These are phyloP conservation scores for Domatiomyces globalis DNA, from an alignment of 2,329 filamentous ascomycete genomes.

Conservation along the genomic window DNA sequence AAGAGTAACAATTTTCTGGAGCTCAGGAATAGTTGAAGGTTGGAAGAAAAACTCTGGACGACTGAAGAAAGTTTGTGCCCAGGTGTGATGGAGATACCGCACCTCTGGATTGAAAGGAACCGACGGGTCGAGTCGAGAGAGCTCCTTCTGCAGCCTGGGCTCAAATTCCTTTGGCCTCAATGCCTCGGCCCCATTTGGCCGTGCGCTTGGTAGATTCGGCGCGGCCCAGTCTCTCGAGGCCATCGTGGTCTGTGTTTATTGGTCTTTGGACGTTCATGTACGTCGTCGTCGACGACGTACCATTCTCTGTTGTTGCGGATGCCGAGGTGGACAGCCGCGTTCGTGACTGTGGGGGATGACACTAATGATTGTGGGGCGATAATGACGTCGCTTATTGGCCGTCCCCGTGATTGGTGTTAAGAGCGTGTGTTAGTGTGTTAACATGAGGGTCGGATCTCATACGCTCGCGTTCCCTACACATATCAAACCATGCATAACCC, in stretches of 20 bases:
- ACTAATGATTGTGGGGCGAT: background rate
- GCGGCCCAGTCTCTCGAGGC: slow-evolving; percentile 13
- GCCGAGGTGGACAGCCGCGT: no score
- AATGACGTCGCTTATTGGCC: background rate
- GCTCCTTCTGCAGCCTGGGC: slow-evolving; percentile 38
- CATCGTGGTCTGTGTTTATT: background rate
- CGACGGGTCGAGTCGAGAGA: slow-evolving; percentile 43
- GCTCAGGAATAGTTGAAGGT: slow-evolving; percentile 62
- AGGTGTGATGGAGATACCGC: slow-evolving; percentile 71
- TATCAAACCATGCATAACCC: no score
- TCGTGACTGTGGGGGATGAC: background rate
- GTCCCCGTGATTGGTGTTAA: no score
- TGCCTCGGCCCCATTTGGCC: slow-evolving; percentile 12
- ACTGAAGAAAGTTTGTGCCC: slow-evolving; percentile 85
- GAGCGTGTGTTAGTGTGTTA: background rate
- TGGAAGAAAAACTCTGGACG: slow-evolving; percentile 83
- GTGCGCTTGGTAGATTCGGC: slow-evolving; percentile 11
- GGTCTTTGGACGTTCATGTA: background rate
- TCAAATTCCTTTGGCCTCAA: slow-evolving; percentile 23
- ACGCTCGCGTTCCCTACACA: no score
- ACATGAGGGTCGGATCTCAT: background rate
- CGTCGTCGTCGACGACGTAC: background rate
- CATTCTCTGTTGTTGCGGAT: background rate
- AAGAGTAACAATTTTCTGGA: slow-evolving; percentile 69
- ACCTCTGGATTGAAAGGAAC: slow-evolving; percentile 64